These are phyloP conservation scores for Tylopilus plumbeoviolaceoides DNA, from an alignment of 768 basidiomycete genomes.

Conservation along the genomic window DNA sequence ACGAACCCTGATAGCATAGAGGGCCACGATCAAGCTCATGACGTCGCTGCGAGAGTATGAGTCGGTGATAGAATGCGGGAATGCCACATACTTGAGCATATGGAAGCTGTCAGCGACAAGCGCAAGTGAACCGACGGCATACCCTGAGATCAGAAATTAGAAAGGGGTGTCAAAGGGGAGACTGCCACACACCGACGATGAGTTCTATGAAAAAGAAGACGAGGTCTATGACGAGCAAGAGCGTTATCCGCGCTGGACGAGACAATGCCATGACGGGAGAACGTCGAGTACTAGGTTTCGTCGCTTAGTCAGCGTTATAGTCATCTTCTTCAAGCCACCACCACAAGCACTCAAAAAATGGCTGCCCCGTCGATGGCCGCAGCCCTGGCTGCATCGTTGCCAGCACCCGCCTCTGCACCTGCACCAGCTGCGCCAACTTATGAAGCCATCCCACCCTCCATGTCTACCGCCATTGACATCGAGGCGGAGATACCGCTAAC, in stretches of 20 bases:
- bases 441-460: conserved; percentile 87
- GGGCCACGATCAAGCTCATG: conserved; percentile 89
- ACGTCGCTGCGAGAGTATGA: conserved; percentile 68
- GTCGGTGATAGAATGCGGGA: conserved; percentile 1
- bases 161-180: conserved; percentile 5
- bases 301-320: conserved; percentile 23
- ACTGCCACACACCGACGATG: conserved; percentile 54
- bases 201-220: conserved; percentile 86
- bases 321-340: background rate
- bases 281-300: background rate
- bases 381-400: conserved; percentile 80
- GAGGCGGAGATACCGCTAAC: conserved; percentile 84
- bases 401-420: conserved; percentile 55
- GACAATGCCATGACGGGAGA: conserved; percentile 38
- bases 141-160: conserved; percentile 54
- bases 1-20: conserved; percentile 85
- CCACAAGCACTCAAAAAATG: conserved; percentile 33
- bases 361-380: conserved; percentile 88
- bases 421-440: conserved; percentile 63
- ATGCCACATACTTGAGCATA: conserved; percentile 84
- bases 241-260: conserved; percentile 67
- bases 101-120: conserved; percentile 97
- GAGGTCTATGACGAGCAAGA: conserved; percentile 81
- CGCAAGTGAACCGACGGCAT: conserved; percentile 93
- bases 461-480: conserved; percentile 91